These are phyloP conservation scores for Sporothrix pseudoabietina DNA, from an alignment of 2,329 filamentous ascomycete species.

Conservation along the genomic window DNA sequence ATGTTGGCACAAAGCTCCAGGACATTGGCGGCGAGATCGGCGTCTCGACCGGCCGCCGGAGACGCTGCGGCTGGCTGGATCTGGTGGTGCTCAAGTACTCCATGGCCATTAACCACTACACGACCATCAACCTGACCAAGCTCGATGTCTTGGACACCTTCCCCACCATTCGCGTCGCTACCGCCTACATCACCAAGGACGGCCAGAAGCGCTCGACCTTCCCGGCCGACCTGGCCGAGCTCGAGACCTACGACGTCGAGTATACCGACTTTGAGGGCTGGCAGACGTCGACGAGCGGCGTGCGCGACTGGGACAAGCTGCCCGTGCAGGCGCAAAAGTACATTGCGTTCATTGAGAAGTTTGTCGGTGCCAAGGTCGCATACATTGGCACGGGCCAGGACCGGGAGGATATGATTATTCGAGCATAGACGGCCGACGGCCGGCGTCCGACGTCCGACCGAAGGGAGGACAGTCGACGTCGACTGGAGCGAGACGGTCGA, in stretches of 20 bases:
- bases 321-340: slow-evolving; percentile 67
- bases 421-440: background rate
- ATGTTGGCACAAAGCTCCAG: slow-evolving; percentile 46
- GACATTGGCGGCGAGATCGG: slow-evolving; percentile 38
- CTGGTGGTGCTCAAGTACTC: slow-evolving; percentile 69
- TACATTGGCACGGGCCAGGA: slow-evolving; percentile 69
- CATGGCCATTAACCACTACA: slow-evolving; percentile 54
- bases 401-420: slow-evolving; percentile 63
- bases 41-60: slow-evolving; percentile 56
- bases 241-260: slow-evolving; percentile 63
- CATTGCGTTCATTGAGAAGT: slow-evolving; percentile 66
- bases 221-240: slow-evolving; percentile 59
- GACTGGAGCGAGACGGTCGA: background rate
- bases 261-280: slow-evolving; percentile 72
- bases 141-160: slow-evolving; percentile 74
- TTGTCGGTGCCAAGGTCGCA: slow-evolving; percentile 62
- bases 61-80: slow-evolving; percentile 62
- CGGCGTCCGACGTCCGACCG: background rate
- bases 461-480: background rate
- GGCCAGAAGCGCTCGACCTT: slow-evolving; percentile 60
- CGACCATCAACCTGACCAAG: slow-evolving; percentile 61
- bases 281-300: slow-evolving; percentile 64
- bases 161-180: slow-evolving; percentile 70
- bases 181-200: slow-evolving; percentile 63
- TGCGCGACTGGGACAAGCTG: slow-evolving; percentile 62